These are phyloP conservation scores for Pythium biforme DNA, from an alignment of 352 stramenopile genomes.

Conservation along the genomic window DNA sequence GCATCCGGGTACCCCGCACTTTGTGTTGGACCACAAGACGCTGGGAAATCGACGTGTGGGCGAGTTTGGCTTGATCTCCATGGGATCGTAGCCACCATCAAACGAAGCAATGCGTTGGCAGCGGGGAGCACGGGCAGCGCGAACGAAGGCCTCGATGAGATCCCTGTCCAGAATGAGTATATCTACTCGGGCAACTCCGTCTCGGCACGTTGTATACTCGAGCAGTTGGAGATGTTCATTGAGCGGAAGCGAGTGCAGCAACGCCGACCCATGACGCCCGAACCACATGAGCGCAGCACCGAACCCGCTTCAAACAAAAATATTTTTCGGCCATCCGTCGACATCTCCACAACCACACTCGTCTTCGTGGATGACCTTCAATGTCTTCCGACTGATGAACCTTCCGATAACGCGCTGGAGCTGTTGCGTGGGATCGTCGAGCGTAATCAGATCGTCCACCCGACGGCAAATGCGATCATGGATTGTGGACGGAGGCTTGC, in stretches of 20 bases:
- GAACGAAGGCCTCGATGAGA: neutral
- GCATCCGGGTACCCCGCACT: slow-evolving; percentile 35
- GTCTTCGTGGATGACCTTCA: slow-evolving; percentile 73
- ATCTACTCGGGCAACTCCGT: slow-evolving; percentile 22
- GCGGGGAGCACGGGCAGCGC: neutral
- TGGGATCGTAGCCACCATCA: neutral
- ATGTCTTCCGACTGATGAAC: slow-evolving; percentile 23
- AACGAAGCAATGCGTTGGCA: neutral
- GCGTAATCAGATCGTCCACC: slow-evolving; percentile 42
- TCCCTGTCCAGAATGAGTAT: slow-evolving; percentile 13
- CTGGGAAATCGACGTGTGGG: slow-evolving; percentile 50
- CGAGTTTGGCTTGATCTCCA: slow-evolving; percentile 23
- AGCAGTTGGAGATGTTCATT: slow-evolving; percentile 24
- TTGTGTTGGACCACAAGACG: slow-evolving; percentile 40
- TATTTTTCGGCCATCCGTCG: neutral
- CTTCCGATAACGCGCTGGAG: slow-evolving; percentile 42
- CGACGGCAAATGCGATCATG: slow-evolving; percentile 32
- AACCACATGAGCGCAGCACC: neutral
- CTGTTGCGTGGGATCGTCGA: slow-evolving; percentile 47
- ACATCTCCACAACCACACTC: slow-evolving; percentile 20
- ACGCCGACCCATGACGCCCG: neutral
- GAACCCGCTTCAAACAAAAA: neutral
- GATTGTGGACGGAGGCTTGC: slow-evolving; percentile 8
- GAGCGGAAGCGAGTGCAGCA: slow-evolving; percentile 19
- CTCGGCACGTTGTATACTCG: slow-evolving; percentile 12